phyloP scores from a whole-genome alignment of 768 basidiomycete genomes.

The Tricholoma saponaceum region DNA sequence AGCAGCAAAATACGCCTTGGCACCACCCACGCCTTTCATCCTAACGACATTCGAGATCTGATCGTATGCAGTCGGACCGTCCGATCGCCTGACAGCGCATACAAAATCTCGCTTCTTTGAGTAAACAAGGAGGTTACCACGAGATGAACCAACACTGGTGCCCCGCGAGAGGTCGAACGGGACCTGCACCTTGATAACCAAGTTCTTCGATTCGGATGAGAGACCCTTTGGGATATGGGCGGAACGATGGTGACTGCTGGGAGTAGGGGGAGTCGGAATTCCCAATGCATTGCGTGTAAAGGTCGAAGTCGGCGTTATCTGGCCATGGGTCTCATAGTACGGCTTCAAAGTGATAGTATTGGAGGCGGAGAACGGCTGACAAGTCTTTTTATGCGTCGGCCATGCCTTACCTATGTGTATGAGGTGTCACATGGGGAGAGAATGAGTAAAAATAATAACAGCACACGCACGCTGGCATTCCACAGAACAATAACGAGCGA shows the following conservation, averaged over 20 bases:
- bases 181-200: slow-evolving; percentile 54
- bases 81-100: slow-evolving; percentile 33
- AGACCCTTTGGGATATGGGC: slow-evolving; percentile 20
- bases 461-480: slow-evolving; percentile 54
- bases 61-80: slow-evolving; percentile 35
- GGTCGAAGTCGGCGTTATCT: slow-evolving; percentile 20
- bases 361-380: slow-evolving; percentile 38
- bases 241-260: slow-evolving; percentile 15
- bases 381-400: slow-evolving; percentile 43
- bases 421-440: background rate
- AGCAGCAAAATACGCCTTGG: slow-evolving; percentile 53
- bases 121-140: slow-evolving; percentile 39
- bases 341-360: slow-evolving; percentile 47
- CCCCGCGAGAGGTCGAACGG: slow-evolving; percentile 21
- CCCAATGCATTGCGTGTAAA: slow-evolving; percentile 26
- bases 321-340: slow-evolving; percentile 22
- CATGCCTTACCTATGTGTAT: slow-evolving; percentile 38
- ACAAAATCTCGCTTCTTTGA: slow-evolving; percentile 51
- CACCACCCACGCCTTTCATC: slow-evolving; percentile 21
- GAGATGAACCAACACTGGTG: slow-evolving; percentile 2
- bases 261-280: slow-evolving; percentile 17
- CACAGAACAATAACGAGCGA: slow-evolving; percentile 47
- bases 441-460: background rate
- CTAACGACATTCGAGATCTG: slow-evolving; percentile 33
- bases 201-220: slow-evolving; percentile 25